phyloP scores from a whole-genome alignment of 441 rosid genomes.

The Brassica balearica region DNA sequence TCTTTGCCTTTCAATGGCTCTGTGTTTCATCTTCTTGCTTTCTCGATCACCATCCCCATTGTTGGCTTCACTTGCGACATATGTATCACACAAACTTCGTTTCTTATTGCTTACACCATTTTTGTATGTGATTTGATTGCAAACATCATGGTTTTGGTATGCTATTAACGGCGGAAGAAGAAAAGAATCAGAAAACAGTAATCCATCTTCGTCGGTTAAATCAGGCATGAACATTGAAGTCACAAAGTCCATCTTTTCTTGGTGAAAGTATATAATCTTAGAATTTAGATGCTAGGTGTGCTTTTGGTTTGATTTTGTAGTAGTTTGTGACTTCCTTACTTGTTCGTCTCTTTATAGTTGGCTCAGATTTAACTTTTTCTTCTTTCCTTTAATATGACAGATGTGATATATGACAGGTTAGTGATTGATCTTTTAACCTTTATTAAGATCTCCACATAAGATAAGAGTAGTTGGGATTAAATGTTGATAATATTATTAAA shows the following conservation, averaged over 20 bases:
- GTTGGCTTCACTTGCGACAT: constrained; percentile 10
- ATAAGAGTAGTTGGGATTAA: constrained; percentile 37
- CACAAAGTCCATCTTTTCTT: constrained; percentile 27
- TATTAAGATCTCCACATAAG: constrained; percentile 14
- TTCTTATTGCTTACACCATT: constrained; percentile 27
- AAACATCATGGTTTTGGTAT: constrained; percentile 21
- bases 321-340: constrained; percentile 14
- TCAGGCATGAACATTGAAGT: constrained; percentile 25
- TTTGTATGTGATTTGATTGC: constrained; percentile 1
- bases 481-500: constrained; percentile 22
- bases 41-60: constrained; percentile 42
- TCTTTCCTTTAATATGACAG: constrained; percentile 28
- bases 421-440: constrained; percentile 8
- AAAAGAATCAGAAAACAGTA: constrained; percentile 35
- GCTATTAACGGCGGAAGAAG: constrained; percentile 16
- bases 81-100: constrained; percentile 22
- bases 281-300: neutral
- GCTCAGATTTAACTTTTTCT: constrained; percentile 21
- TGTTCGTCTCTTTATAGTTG: constrained; percentile 26
- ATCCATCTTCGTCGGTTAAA: constrained; percentile 27
- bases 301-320: constrained; percentile 5
- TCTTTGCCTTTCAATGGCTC: constrained; percentile 63
- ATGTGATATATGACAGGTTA: constrained; percentile 27
- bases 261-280: neutral
- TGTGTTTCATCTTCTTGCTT: constrained; percentile 51